Conservation (phyloP, 768 basidiomycete genomes). For the Candolleomyces eurysporus region DNA sequence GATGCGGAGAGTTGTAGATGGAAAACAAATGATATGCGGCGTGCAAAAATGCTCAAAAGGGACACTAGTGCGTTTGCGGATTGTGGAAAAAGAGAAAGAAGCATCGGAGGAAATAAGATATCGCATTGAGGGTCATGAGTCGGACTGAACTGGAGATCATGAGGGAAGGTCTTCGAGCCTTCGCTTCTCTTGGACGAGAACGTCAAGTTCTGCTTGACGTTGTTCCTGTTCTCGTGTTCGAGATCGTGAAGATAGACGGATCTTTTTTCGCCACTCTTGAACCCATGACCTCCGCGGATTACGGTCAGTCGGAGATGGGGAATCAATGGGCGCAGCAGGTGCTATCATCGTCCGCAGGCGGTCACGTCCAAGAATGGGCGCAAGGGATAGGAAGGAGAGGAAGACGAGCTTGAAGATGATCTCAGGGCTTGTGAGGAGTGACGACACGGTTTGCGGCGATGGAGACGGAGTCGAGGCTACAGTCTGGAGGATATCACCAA, state of each 20-base stretch:
- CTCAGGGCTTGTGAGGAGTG: conserved; percentile 78
- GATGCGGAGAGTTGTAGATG: not conserved
- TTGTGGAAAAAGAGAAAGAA: not conserved
- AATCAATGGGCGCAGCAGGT: conserved; percentile 20
- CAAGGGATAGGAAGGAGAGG: conserved; percentile 79
- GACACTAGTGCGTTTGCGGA: not conserved
- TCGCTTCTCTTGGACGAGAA: conserved; percentile 58
- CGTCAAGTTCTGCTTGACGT: conserved; percentile 44
- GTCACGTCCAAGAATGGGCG: conserved; percentile 80
- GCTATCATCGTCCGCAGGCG: conserved; percentile 58
- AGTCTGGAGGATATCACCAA: conserved; percentile 85
- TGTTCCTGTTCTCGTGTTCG: conserved; percentile 43
- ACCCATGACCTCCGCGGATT: conserved; percentile 57
- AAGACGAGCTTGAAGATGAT: conserved; percentile 83
- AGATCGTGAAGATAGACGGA: conserved; percentile 53
- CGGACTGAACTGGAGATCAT: conserved; percentile 8
- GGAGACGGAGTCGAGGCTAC: conserved; percentile 72
- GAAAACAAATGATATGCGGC: not conserved
- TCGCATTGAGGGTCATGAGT: conserved; percentile 4
- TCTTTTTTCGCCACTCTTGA: conserved; percentile 64
- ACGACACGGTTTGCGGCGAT: conserved; percentile 76
- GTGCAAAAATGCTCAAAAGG: not conserved
- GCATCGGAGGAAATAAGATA: conserved; percentile 11
- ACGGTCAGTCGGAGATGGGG: conserved; percentile 13
- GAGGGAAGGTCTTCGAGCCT: conserved; percentile 36